phyloP scores from a whole-genome alignment of 768 basidiomycete species.

The Mycena chlorophos region DNA sequence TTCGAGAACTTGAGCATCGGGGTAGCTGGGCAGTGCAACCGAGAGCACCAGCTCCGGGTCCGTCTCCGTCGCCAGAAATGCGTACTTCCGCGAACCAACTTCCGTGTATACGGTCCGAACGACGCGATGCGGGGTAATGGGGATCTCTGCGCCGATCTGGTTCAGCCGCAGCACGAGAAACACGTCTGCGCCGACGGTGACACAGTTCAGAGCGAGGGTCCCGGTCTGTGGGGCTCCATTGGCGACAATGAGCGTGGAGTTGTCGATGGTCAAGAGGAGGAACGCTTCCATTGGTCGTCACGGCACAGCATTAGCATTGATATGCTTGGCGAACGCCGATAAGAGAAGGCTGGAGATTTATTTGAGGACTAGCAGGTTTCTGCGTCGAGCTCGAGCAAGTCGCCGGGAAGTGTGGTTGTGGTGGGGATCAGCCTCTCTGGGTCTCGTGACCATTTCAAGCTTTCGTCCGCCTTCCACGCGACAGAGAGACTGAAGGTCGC shows the following conservation, averaged over 20 bases:
- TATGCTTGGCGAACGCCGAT: too few species aligned
- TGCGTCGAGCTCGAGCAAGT: too few species aligned
- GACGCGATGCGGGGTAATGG: conserved; percentile 56
- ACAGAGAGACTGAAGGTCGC: too few species aligned
- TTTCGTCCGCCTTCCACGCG: too few species aligned
- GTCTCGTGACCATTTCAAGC: too few species aligned
- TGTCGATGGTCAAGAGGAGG: conserved; percentile 52
- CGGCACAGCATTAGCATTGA: too few species aligned
- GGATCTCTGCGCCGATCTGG: conserved; percentile 53
- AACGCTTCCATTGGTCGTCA: conserved; percentile 54
- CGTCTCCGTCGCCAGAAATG: conserved; percentile 40
- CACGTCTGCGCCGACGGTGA: conserved; percentile 49
- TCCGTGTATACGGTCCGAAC: conserved; percentile 41
- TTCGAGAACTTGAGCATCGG: conserved; percentile 43
- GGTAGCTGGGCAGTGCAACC: conserved; percentile 28
- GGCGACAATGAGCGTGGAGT: conserved; percentile 44
- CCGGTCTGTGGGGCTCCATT: conserved; percentile 40
- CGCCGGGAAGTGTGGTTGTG: too few species aligned
- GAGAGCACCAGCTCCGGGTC: conserved; percentile 43
- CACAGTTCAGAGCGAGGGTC: conserved; percentile 57
- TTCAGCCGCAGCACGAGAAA: conserved; percentile 67
- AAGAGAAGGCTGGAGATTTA: too few species aligned
- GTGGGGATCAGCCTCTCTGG: too few species aligned
- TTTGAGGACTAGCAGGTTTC: too few species aligned
- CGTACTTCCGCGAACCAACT: conserved; percentile 42